These are phyloP conservation scores for Heterobasidion occidentale DNA, from an alignment of 1,284 basidiomycete genomes.

Conservation along the genomic window DNA sequence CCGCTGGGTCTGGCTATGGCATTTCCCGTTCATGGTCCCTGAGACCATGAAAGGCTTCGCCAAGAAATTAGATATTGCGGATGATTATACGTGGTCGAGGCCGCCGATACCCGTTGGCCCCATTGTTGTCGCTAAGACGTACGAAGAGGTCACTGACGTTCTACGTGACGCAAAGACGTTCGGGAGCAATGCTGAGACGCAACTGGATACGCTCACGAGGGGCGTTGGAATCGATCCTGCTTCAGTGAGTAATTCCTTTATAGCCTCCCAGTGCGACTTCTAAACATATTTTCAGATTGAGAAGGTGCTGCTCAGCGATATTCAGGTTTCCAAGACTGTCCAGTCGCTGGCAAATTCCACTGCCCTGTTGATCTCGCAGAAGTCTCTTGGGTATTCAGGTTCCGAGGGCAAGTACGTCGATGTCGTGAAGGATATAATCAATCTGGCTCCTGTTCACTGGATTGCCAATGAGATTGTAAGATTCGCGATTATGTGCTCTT, in stretches of 20 bases:
- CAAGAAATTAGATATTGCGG: conserved; percentile 16
- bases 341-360: conserved; percentile 31
- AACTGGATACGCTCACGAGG: conserved; percentile 4
- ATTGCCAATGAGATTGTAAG: conserved; percentile 54
- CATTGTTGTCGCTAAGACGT: conserved; percentile 20
- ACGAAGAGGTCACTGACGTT: conserved; percentile 27
- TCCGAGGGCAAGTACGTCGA: conserved; percentile 41
- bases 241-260: conserved; percentile 1
- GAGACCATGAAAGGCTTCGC: conserved; percentile 31
- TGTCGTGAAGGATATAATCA: conserved; percentile 67
- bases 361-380: conserved; percentile 27
- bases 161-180: conserved; percentile 18
- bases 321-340: conserved; percentile 17
- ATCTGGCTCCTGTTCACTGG: conserved; percentile 60
- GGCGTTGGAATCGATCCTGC: conserved; percentile 5
- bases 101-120: conserved; percentile 24
- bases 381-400: conserved; percentile 25
- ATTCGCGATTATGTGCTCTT: conserved; percentile 4
- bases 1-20: conserved; percentile 50
- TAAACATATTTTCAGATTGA: conserved; percentile 6
- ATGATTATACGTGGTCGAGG: conserved; percentile 41
- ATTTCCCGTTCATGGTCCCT: conserved; percentile 60
- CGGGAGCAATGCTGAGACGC: neutral
- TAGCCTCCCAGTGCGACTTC: neutral
- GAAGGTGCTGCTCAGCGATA: conserved; percentile 7